Base-by-base conservation (phyloP, 306 rosid species). In the Casuarina glauca region DNA sequence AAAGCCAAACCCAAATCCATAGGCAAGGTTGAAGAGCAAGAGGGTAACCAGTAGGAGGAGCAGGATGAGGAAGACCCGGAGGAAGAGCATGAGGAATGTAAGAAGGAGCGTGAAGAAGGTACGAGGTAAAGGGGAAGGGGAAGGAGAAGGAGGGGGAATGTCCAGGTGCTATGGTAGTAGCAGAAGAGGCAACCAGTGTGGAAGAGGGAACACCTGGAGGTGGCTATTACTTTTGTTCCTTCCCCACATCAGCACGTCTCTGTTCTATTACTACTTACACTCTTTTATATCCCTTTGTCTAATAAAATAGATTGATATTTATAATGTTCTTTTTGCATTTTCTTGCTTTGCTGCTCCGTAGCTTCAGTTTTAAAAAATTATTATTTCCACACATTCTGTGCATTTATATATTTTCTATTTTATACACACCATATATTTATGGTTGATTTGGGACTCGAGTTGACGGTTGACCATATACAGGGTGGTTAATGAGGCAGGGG, bases 231-330 rank as follows among this genome's bases (percentile, higher is more conserved):
- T 66, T 66, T 41, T 42, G 71, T 66, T 66, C 35, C 49, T 42
- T 66, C 71, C 71, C 71, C 36, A 17, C 42, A 5, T 16, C 50
- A 66, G 42, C 50, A 66, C 49, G 71, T 66, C 50, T 42, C 50
- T 66, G 13, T 66, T 19, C 36, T 66, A 17, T 66, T 42, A 46
- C 42, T 41, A 49, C 26, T 3, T 62, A 8, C 36, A 26, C 64
- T 20, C 2, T 36, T 60, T 32, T 60, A 3, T 32, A 26, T 60
- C 11, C 16, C 13, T 26, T 35, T 57, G 3, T 60, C 5, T 26
- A 20, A 32, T 19, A 60, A 32, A n/a, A 60, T n/a, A n/a, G n/a
- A 4, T 61, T 60, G 42, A 35, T 20, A 60, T n/a, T n/a, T 32
- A 32, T 3, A 9, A 61, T 11, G 15, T 61, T 32, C n/a, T 61